Base-by-base conservation (phyloP, 768 basidiomycete species). In the Baorangia bicolor region DNA sequence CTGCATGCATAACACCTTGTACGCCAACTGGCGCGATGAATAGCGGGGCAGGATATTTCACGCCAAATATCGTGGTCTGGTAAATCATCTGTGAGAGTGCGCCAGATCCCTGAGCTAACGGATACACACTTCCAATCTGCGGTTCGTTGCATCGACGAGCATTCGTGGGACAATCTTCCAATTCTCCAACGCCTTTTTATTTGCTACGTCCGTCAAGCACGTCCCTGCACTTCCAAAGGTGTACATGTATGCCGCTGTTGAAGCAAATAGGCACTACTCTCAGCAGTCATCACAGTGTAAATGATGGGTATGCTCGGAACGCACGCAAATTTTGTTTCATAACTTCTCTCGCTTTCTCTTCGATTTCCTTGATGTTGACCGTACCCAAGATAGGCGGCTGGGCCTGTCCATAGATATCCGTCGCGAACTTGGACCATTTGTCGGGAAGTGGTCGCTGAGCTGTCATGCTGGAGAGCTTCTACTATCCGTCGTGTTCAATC, bases 91-190 rank as follows among this genome's bases (percentile, higher is more conserved):
- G 5, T 50, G 37, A 50, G 46, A 16, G 10, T 6, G 30, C 11
- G 3, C n/a, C 16, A n/a, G 27, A 21, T 35, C 13, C 6, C 10
- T 3, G 30, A 18, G 25, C 20, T 8, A n/a, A 25, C 11, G 18
- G 18, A 43, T 3, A 55, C 75, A 47, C 62, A 87, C 90, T 61
- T 87, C 80, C 28, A 93, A 66, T 44, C 69, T 81, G 21, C 89
- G 80, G 20, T 72, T 67, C 5, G 82, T 82, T 0, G 80, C 80
- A 58, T 84, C 75, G 20, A 83, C 77, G 33, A 92, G 79, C 89
- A 92, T 90, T 7, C 86, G 81, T 2, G 91, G 91, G n/a, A 94
- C 75, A 66, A 95, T 88, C 34, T 80, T 81, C 77, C 81, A 92
- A 51, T 77, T 82, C 23, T 82, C 75, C 51, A 93, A 78, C 3